phyloP scores from a whole-genome alignment of 2,329 filamentous ascomycete species.

The Colletotrichum plurivorum region DNA sequence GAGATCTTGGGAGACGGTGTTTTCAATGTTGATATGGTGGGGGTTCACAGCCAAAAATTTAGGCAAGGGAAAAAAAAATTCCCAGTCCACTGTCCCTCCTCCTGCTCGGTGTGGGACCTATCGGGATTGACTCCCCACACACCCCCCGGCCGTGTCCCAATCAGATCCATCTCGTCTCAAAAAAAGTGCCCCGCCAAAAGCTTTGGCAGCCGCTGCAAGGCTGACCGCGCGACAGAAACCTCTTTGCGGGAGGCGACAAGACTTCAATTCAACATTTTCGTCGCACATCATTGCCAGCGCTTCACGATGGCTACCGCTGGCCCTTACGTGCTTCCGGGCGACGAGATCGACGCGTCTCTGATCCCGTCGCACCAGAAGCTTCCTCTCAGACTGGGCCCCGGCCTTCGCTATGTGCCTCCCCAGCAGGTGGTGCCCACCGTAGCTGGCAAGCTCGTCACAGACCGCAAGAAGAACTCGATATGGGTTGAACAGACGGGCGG shows the following conservation, averaged over 20 bases:
- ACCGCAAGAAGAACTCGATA: slow-evolving; percentile 81
- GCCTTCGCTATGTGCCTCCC: slow-evolving; percentile 86
- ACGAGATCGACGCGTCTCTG: slow-evolving; percentile 74
- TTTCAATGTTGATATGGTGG: slow-evolving; percentile 39
- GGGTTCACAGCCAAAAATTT: slow-evolving; percentile 38
- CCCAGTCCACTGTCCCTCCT: slow-evolving; percentile 18
- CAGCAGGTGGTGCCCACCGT: slow-evolving; percentile 78
- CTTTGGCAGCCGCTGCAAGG: slow-evolving; percentile 41
- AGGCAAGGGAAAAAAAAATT: slow-evolving; percentile 37
- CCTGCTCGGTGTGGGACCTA: slow-evolving; percentile 22
- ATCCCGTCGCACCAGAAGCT: slow-evolving; percentile 79
- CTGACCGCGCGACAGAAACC: slow-evolving; percentile 22
- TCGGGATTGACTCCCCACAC: slow-evolving; percentile 9
- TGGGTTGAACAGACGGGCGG: slow-evolving; percentile 82
- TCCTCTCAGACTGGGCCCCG: slow-evolving; percentile 85
- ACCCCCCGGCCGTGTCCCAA: slow-evolving; percentile 32
- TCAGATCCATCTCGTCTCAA: slow-evolving; percentile 24
- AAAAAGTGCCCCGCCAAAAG: slow-evolving; percentile 42
- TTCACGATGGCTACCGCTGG: slow-evolving; percentile 69
- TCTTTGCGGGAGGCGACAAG: slow-evolving; percentile 10
- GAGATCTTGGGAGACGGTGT: slow-evolving; percentile 32
- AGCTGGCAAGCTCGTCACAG: slow-evolving; percentile 76
- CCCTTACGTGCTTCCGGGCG: slow-evolving; percentile 86
- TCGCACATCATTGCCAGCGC: not conserved
- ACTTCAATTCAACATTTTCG: slow-evolving; percentile 24